phyloP scores from a whole-genome alignment of 305 asterid genomes.

The Petunia hybrid region DNA sequence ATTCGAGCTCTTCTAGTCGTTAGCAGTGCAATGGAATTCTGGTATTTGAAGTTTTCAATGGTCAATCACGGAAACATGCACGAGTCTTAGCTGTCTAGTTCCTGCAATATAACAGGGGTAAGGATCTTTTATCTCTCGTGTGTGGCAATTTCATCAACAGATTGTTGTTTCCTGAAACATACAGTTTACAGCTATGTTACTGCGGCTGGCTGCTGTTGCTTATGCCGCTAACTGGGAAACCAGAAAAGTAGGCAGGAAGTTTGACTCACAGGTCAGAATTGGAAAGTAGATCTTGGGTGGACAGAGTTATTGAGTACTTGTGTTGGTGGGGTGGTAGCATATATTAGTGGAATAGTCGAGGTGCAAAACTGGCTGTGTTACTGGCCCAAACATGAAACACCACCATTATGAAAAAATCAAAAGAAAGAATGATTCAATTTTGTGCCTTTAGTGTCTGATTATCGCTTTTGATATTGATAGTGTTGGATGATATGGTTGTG shows the following conservation, averaged over 20 bases:
- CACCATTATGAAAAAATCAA: no score
- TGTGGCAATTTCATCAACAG: background rate
- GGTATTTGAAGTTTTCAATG: background rate
- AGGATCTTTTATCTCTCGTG: background rate
- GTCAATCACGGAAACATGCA: background rate
- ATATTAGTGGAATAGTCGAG: no score
- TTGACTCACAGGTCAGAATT: background rate
- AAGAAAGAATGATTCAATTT: background rate
- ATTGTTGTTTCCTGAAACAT: no score
- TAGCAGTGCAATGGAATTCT: background rate
- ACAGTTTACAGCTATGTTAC: background rate
- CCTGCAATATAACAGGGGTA: background rate
- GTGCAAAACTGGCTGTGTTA: no score
- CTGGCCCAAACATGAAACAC: no score
- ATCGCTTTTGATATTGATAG: background rate
- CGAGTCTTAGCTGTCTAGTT: background rate
- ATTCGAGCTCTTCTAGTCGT: background rate
- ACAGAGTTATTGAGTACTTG: no score
- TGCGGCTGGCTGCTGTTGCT: conserved; percentile 1
- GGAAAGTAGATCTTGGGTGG: background rate
- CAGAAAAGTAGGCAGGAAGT: background rate
- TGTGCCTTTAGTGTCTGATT: background rate
- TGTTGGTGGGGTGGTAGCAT: no score
- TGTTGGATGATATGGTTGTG: background rate
- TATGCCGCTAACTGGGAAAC: background rate